phyloP scores from a whole-genome alignment of 2,329 filamentous ascomycete genomes.

The Pestalotiopsis sp. region DNA sequence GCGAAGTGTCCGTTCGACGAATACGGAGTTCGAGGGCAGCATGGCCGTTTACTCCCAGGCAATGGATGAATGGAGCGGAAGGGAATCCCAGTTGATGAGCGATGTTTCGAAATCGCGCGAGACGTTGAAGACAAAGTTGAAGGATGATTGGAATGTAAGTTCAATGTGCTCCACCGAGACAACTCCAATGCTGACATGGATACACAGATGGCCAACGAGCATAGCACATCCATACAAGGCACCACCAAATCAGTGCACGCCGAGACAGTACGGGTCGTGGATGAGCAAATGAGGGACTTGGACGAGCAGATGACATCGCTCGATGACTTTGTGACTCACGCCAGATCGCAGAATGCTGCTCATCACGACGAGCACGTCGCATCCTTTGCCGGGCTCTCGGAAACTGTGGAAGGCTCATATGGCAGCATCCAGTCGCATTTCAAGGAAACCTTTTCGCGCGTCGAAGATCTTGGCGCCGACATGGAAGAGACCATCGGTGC shows the following conservation, averaged over 20 bases:
- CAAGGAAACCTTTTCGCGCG: slow-evolving; percentile 66
- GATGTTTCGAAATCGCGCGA: slow-evolving; percentile 76
- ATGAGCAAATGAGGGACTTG: slow-evolving; percentile 85
- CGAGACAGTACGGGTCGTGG: slow-evolving; percentile 86
- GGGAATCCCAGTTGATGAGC: slow-evolving; percentile 69
- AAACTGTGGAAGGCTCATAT: slow-evolving; percentile 74
- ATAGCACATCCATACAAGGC: slow-evolving; percentile 80
- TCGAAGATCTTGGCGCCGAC: slow-evolving; percentile 69
- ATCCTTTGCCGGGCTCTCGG: slow-evolving; percentile 68
- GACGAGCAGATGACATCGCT: slow-evolving; percentile 86
- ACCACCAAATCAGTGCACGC: slow-evolving; percentile 87
- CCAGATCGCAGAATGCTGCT: slow-evolving; percentile 76
- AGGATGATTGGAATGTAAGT: slow-evolving; percentile 82
- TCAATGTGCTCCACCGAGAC: slow-evolving; percentile 40
- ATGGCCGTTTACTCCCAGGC: slow-evolving; percentile 68
- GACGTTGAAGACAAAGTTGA: slow-evolving; percentile 76
- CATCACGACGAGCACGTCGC: slow-evolving; percentile 72
- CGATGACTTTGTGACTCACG: slow-evolving; percentile 86
- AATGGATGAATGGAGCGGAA: slow-evolving; percentile 75
- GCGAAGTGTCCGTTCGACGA: slow-evolving; percentile 66
- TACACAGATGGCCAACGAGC: slow-evolving; percentile 69
- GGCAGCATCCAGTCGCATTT: slow-evolving; percentile 71
- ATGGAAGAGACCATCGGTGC: slow-evolving; percentile 62
- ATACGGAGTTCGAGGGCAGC: slow-evolving; percentile 65
- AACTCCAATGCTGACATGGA: not conserved